Evolutionary conservation across 2,329 filamentous ascomycete genomes (phyloP), one percentile per base, ranked within the genome.

Genomic region (Fusarium musae): DNA sequence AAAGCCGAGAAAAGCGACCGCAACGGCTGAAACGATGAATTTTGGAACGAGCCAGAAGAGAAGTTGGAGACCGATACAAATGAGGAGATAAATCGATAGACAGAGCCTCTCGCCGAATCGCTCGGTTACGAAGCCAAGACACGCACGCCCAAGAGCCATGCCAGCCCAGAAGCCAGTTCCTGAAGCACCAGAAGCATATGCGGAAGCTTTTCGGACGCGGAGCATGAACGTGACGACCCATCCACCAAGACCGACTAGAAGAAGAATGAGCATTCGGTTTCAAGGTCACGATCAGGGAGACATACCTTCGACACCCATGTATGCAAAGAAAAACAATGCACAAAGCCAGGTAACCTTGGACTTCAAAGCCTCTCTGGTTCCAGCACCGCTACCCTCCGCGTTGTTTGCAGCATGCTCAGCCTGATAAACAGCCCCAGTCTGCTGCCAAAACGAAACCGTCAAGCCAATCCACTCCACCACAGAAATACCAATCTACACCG

Each of bases 211-310:
- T 19, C 93, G 88, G 15, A 93, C 90, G 17, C 88, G 87, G 10
- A 93, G 89, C 92, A 95, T 95, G 79, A 95, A 95, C 0, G 90
- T 91, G 39, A 94, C 91, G 39, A 95, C 90, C 93, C 93, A 96
- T 8, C 93, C 93, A 28, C 92, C 92, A 3, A 94, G 85, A 0
- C 90, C 91, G 56, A 93, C 83, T 84, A 21, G 1, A 23, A 3
- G 1, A 23, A 3, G 7, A 23, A 23, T 80, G 67, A 56, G 50
- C 3, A 12, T 3, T 30, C 0, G 2, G 30, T 6, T 8, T 23
- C 10, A 13, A 12, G 3, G 10, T 17, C 4, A 11, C 15, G 4
- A 6, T 13, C 9, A 11, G 0, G 4, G 11, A 3, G 15, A 16
- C 21, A 30, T 58, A 83, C 82, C 90, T 82, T 95, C 93, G 1